Percentiles rank a stretch among this genome's conserved stretches.
Evolutionary conservation across 2,329 filamentous ascomycete species (phyloP).

Genomic region (Verticillium tricorpus): DNA sequence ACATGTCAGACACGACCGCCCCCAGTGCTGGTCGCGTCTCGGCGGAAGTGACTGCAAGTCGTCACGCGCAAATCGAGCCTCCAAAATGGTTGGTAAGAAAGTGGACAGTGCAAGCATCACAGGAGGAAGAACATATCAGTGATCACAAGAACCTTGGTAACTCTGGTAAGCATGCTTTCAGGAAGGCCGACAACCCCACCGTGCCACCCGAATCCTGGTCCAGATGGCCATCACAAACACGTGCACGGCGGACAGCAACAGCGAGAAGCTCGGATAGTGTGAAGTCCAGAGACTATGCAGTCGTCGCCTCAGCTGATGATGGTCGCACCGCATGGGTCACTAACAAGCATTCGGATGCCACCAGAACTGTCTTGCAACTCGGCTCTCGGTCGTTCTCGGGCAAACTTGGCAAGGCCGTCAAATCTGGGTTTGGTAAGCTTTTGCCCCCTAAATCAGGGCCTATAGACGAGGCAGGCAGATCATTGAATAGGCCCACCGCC

Average conservation of each 20-base stretch:
- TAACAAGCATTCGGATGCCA: constrained; percentile 11
- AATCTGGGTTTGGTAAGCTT: constrained; percentile 20
- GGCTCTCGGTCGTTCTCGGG: constrained; percentile 20
- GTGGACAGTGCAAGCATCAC: constrained; percentile 1
- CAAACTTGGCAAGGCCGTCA: constrained; percentile 24
- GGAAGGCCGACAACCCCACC: constrained; percentile 5
- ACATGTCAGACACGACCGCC: constrained; percentile 1
- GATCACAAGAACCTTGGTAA: not conserved
- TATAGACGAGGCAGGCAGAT: not conserved
- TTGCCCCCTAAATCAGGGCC: constrained; percentile 9
- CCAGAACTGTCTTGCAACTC: constrained; percentile 5
- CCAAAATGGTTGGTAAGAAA: constrained; percentile 1
- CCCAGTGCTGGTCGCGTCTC: constrained; percentile 4
- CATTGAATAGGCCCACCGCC: not conserved
- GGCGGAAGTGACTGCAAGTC: not conserved
- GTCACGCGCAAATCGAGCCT: not conserved
- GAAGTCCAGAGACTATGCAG: constrained; percentile 23
- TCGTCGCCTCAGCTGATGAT: constrained; percentile 13
- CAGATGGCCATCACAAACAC: constrained; percentile 25
- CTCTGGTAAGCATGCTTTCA: not conserved
- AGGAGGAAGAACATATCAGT: not conserved
- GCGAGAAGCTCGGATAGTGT: constrained; percentile 19
- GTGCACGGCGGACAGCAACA: constrained; percentile 20
- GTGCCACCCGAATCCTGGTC: constrained; percentile 27
- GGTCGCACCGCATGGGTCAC: constrained; percentile 20